Evolutionary conservation across 257 asterid species (phyloP).

Genomic region (Nicotiana knightiana): DNA sequence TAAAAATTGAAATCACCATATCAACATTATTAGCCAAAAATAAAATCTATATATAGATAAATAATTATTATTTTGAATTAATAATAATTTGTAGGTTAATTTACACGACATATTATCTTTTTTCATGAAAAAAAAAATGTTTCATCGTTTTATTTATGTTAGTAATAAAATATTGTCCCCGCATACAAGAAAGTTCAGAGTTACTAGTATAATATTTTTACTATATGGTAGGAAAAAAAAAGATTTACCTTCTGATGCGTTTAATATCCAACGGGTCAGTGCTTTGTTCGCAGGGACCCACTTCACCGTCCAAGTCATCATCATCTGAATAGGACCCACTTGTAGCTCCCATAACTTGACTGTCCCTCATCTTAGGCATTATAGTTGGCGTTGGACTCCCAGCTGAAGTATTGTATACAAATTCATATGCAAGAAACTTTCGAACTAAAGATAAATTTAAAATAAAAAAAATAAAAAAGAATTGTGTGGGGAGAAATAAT

Average conservation of each 20-base stretch:
- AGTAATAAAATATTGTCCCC: no score
- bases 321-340: conserved; percentile 83
- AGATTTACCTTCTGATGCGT: conserved; percentile 50
- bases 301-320: conserved; percentile 62
- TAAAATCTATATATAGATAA: not conserved
- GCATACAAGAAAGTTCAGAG: no score
- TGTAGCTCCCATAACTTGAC: conserved; percentile 41
- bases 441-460: no score
- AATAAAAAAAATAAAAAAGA: no score
- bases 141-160: no score
- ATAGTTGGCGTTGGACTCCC: conserved; percentile 57
- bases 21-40: not conserved
- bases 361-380: conserved; percentile 35
- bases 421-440: not conserved
- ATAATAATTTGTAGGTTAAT: no score
- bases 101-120: no score
- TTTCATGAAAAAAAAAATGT: no score
- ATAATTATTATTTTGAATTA: not conserved
- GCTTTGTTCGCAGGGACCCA: conserved; percentile 61
- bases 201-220: no score
- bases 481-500: no score
- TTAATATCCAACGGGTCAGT: conserved; percentile 41
- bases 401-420: conserved; percentile 25
- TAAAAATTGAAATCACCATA: conserved; percentile 18
- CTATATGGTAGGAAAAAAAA: not conserved